These are phyloP conservation scores for Rhodotorula mucilaginosa DNA, from an alignment of 1,284 basidiomycete genomes.

Conservation along the genomic window DNA sequence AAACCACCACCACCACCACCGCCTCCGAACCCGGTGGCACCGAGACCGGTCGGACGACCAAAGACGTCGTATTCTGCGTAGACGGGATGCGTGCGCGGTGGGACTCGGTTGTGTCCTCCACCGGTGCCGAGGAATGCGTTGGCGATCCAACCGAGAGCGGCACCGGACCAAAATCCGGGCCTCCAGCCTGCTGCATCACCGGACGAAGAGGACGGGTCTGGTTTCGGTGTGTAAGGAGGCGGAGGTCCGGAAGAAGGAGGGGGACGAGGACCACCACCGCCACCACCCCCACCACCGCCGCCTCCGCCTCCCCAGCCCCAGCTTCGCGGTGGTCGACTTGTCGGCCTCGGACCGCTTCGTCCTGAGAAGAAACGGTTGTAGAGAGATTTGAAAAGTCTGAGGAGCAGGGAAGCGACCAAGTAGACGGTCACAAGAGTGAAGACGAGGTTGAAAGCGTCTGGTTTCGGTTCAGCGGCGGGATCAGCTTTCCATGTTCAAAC, in stretches of 20 bases:
- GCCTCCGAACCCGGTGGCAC: conserved; percentile 18
- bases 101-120: conserved; percentile 21
- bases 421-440: conserved; percentile 50
- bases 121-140: conserved; percentile 52
- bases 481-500: no score
- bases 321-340: conserved; percentile 14
- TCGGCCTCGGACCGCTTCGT: conserved; percentile 16
- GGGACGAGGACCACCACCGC: background rate
- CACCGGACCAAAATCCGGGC: conserved; percentile 80
- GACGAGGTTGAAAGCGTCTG: conserved; percentile 23
- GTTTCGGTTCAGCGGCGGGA: background rate
- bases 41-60: background rate
- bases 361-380: conserved; percentile 54
- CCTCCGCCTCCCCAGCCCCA: conserved; percentile 45
- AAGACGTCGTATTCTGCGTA: conserved; percentile 44
- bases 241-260: conserved; percentile 55
- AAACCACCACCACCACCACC: conserved; percentile 12
- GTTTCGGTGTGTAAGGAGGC: conserved; percentile 69
- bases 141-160: conserved; percentile 65
- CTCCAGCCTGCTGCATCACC: conserved; percentile 48
- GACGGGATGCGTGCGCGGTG: conserved; percentile 57
- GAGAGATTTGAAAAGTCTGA: conserved; percentile 51
- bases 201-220: conserved; percentile 39
- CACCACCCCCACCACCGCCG: conserved; percentile 58
- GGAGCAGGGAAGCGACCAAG: conserved; percentile 59